Evolutionary conservation across 108 stramenopile species (phyloP).

Genomic region (Ochromonas danica): DNA sequence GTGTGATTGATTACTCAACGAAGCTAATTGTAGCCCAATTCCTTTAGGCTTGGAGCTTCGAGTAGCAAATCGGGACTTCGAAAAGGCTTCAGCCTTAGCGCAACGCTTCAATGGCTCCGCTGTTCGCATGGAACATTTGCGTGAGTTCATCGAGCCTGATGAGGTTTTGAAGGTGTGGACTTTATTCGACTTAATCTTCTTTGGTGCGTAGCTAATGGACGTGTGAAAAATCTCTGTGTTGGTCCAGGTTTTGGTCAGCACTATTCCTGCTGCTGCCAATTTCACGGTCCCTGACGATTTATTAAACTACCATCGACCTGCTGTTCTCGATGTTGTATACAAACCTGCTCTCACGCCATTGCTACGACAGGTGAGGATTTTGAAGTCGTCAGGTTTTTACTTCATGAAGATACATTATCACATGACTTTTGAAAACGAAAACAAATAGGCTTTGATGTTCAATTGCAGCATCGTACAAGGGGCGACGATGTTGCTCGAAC

Average conservation of each 20-base stretch:
- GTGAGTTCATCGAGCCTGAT: no score
- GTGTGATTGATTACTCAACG: not conserved
- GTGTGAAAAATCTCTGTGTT: constrained; percentile 30
- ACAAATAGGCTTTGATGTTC: not conserved
- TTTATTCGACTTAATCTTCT: no score
- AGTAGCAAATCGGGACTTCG: constrained; percentile 88
- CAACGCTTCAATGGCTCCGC: no score
- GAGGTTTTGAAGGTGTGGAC: no score
- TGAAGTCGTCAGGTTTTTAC: not conserved
- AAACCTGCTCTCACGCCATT: constrained; percentile 84
- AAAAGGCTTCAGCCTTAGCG: constrained; percentile 79
- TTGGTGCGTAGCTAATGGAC: no score
- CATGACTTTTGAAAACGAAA: no score
- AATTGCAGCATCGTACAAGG: constrained; percentile 66
- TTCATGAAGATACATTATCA: no score
- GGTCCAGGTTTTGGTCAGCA: constrained; percentile 78
- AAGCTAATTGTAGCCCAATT: not conserved
- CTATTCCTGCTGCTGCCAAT: constrained; percentile 81
- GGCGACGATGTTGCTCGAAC: constrained; percentile 95
- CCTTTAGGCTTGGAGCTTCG: constrained; percentile 75
- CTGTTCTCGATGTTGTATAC: constrained; percentile 81
- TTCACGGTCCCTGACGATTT: constrained; percentile 80
- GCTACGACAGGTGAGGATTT: constrained; percentile 73
- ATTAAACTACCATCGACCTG: constrained; percentile 65
- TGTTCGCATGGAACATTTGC: no score